These are phyloP conservation scores for Beta lomatogona DNA, from an alignment of 179 eudicot species.

Conservation along the genomic window DNA sequence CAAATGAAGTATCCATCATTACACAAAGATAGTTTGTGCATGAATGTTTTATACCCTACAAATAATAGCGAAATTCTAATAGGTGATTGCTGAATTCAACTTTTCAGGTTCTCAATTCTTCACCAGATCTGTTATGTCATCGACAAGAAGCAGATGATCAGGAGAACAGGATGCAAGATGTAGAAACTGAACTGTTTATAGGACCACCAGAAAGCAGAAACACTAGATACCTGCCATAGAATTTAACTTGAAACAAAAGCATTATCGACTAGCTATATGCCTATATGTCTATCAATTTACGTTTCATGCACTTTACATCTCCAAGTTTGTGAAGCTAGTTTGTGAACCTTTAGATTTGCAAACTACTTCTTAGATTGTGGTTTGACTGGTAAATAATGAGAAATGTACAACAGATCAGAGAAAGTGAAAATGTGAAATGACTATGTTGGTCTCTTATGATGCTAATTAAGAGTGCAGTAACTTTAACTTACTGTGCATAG, in stretches of 20 bases:
- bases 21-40: too few species aligned
- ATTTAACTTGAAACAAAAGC: background rate
- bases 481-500: too few species aligned
- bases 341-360: background rate
- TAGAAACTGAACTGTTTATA: slow-evolving; percentile 37
- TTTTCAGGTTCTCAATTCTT: slow-evolving; percentile 24
- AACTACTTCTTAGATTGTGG: slow-evolving; percentile 13
- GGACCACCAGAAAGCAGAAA: slow-evolving; percentile 36
- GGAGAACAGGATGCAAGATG: slow-evolving; percentile 23
- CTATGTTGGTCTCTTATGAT: background rate
- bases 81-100: background rate
- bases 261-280: background rate
- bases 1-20: too few species aligned
- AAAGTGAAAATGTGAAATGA: background rate
- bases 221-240: background rate
- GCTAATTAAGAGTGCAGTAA: background rate
- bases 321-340: background rate
- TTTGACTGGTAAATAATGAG: slow-evolving; percentile 15
- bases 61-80: background rate
- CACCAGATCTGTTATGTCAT: background rate
- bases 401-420: background rate
- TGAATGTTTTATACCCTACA: background rate
- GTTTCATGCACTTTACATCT: slow-evolving; percentile 1
- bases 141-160: slow-evolving; percentile 20
- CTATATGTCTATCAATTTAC: background rate